phyloP scores from a whole-genome alignment of 441 rosid species.

The Cnidoscolus chayamansa region DNA sequence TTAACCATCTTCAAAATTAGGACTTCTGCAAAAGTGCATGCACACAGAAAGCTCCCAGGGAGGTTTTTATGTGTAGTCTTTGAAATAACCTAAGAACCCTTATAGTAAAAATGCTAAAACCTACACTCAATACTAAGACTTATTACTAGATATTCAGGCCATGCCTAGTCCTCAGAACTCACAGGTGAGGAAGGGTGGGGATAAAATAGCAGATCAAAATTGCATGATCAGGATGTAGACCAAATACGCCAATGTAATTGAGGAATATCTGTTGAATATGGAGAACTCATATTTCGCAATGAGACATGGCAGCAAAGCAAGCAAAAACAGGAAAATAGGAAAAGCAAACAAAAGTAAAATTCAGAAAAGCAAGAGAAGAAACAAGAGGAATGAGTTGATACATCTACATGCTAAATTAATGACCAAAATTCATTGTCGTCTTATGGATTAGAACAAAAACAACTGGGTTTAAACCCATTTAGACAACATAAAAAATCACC shows the following conservation, averaged over 20 bases:
- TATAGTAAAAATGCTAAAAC: neutral
- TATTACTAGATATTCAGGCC: neutral
- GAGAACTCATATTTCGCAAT: neutral
- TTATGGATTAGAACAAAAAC: no score
- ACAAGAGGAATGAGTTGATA: no score
- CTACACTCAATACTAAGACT: neutral
- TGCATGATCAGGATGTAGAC: neutral
- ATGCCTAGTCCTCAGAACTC: no score
- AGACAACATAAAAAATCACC: constrained; percentile 3
- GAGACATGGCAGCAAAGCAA: neutral
- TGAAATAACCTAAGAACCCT: neutral
- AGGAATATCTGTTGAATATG: neutral
- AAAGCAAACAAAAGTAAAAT: neutral
- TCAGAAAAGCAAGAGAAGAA: neutral
- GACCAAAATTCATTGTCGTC: no score
- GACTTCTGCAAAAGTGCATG: constrained; percentile 2
- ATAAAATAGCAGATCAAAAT: neutral
- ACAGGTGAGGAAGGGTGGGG: no score
- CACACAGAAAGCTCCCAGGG: neutral
- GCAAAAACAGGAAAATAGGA: neutral
- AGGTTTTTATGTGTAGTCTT: neutral
- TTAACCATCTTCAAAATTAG: neutral
- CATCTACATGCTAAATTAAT: neutral
- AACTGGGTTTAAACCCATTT: neutral
- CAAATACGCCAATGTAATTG: neutral